These are phyloP conservation scores for Candida sphagnicola DNA, from an alignment of 805 yeast species.

Conservation along the genomic window DNA sequence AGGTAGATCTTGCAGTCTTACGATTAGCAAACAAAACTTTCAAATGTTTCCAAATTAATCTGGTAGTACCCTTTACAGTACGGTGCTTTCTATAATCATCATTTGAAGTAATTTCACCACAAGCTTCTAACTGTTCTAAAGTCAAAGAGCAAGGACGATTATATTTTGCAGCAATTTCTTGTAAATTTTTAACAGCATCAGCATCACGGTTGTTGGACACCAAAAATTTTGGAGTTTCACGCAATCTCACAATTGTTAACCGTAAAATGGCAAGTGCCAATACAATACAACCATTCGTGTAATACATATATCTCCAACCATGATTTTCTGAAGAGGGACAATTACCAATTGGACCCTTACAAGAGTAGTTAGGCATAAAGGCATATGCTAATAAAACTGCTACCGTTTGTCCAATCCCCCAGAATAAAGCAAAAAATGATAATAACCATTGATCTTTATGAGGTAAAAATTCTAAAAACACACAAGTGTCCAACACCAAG, in stretches of 20 bases:
- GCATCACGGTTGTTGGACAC: constrained; percentile 50
- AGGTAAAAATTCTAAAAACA: constrained; percentile 24
- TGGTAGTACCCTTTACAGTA: constrained; percentile 15
- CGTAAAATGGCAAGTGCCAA: constrained; percentile 29
- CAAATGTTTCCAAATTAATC: constrained; percentile 31
- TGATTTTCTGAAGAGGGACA: constrained; percentile 48
- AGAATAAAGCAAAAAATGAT: constrained; percentile 44
- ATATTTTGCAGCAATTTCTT: constrained; percentile 44
- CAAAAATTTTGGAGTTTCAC: constrained; percentile 57
- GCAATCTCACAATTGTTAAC: constrained; percentile 30
- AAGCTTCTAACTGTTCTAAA: constrained; percentile 38
- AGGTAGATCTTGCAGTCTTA: constrained; percentile 37
- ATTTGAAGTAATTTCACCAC: constrained; percentile 36
- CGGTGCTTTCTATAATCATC: constrained; percentile 17
- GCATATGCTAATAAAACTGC: constrained; percentile 54
- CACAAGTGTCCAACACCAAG: constrained; percentile 24
- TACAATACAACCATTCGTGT: constrained; percentile 49
- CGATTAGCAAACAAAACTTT: constrained; percentile 41
- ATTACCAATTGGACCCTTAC: constrained; percentile 38
- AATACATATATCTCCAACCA: constrained; percentile 60
- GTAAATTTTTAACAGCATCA: constrained; percentile 42
- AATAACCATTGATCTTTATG: constrained; percentile 20
- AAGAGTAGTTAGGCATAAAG: constrained; percentile 46
- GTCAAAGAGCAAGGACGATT: constrained; percentile 41
- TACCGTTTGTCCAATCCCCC: constrained; percentile 60